phyloP scores from a whole-genome alignment of 2,329 filamentous ascomycete species.

The Fusarium armeniacum region DNA sequence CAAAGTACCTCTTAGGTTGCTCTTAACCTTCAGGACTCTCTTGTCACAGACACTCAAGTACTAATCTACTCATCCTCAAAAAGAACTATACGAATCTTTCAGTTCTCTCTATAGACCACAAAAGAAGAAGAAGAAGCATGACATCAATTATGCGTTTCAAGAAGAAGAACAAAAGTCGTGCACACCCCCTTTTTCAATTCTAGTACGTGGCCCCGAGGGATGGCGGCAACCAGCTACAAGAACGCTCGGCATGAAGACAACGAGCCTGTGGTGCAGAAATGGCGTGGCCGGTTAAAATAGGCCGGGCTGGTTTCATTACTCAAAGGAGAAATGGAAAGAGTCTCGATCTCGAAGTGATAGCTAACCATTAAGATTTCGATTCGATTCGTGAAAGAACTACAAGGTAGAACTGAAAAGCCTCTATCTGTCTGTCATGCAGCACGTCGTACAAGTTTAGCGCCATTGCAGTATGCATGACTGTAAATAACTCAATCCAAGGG shows the following conservation, averaged over 20 bases:
- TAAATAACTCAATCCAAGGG: slow-evolving; percentile 37
- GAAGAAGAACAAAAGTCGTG: slow-evolving; percentile 9
- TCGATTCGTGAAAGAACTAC: slow-evolving; percentile 15
- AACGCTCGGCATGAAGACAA: slow-evolving; percentile 44
- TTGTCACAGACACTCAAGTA: background rate
- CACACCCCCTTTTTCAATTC: slow-evolving; percentile 30
- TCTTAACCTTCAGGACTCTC: slow-evolving; percentile 1
- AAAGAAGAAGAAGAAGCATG: background rate
- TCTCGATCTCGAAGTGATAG: slow-evolving; percentile 8
- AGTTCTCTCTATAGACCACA: background rate
- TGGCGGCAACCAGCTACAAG: slow-evolving; percentile 14
- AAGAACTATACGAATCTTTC: background rate
- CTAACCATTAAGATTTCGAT: slow-evolving; percentile 14
- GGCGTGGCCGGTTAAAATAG: slow-evolving; percentile 31
- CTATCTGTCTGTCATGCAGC: background rate
- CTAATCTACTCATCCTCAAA: background rate
- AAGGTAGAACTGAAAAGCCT: slow-evolving; percentile 25
- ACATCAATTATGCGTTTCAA: slow-evolving; percentile 4
- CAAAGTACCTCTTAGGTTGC: background rate
- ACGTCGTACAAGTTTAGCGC: slow-evolving; percentile 13
- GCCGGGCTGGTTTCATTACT: slow-evolving; percentile 9
- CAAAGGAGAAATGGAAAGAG: slow-evolving; percentile 11
- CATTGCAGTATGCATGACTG: slow-evolving; percentile 15
- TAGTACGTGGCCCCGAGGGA: slow-evolving; percentile 25
- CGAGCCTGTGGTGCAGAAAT: slow-evolving; percentile 25